A percentile compares a stretch with the other conserved stretches of the same genome.
phyloP scores from a whole-genome alignment of 2,329 filamentous ascomycete species.

The Aspergillus pseudoviridinutans region DNA sequence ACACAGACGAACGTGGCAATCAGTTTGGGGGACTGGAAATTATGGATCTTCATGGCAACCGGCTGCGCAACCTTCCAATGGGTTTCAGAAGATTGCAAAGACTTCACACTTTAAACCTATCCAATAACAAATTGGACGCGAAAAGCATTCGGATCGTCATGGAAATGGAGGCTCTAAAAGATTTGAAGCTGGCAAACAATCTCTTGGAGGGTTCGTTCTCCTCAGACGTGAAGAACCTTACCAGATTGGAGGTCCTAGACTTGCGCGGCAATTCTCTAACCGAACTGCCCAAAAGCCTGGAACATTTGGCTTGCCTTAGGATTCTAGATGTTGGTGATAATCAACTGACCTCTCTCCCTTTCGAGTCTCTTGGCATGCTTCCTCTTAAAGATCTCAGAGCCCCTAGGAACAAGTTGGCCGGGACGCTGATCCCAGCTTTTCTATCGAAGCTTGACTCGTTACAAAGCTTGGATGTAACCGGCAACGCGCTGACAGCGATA shows the following conservation, averaged over 20 bases:
- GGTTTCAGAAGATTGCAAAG: constrained; percentile 70
- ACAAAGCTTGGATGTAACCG: constrained; percentile 72
- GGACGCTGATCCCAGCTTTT: constrained; percentile 63
- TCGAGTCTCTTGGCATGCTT: constrained; percentile 62
- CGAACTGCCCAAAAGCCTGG: constrained; percentile 63
- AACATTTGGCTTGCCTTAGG: constrained; percentile 65
- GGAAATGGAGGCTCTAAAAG: constrained; percentile 67
- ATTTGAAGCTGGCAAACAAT: constrained; percentile 79
- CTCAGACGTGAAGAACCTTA: constrained; percentile 59
- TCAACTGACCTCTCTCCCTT: constrained; percentile 65
- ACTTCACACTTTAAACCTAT: constrained; percentile 78
- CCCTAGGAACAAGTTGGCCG: constrained; percentile 73
- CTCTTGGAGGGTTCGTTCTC: constrained; percentile 65
- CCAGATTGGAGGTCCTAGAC: constrained; percentile 73
- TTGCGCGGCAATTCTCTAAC: constrained; percentile 76
- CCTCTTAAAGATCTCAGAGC: constrained; percentile 70
- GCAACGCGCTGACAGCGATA: constrained; percentile 64
- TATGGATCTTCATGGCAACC: constrained; percentile 83
- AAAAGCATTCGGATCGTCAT: constrained; percentile 67
- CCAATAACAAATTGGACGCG: constrained; percentile 75
- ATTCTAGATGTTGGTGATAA: constrained; percentile 80
- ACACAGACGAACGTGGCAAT: constrained; percentile 64
- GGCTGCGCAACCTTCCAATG: constrained; percentile 65
- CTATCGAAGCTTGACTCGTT: constrained; percentile 60
- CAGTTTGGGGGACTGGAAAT: constrained; percentile 80